A percentile compares a stretch with the other conserved stretches of the same genome.
Conservation (phyloP, 495 filamentous ascomycete species). For the Astrocystis sublimbata region DNA sequence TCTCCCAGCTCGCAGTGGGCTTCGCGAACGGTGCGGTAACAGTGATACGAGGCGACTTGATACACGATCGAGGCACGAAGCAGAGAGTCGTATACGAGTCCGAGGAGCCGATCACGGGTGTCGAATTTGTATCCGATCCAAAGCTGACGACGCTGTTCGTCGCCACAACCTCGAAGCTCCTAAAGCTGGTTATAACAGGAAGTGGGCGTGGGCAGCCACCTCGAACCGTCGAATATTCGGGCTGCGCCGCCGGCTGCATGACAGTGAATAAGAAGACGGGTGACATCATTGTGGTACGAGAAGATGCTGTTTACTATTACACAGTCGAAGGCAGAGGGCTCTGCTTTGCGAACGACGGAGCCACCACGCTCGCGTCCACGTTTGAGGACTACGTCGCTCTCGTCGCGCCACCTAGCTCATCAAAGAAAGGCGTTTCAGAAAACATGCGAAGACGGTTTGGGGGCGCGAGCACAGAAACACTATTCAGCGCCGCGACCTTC, state of each 20-base stretch:
- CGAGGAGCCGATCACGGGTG: slow-evolving; percentile 91
- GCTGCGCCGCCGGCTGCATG: slow-evolving; percentile 92
- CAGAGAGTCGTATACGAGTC: slow-evolving; percentile 96
- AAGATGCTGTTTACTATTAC: slow-evolving; percentile 95
- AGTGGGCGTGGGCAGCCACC: slow-evolving; percentile 88
- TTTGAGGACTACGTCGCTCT: slow-evolving; percentile 87
- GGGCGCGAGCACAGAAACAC: slow-evolving; percentile 64
- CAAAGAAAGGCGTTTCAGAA: slow-evolving; percentile 52
- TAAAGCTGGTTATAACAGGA: slow-evolving; percentile 82
- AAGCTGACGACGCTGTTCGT: slow-evolving; percentile 80
- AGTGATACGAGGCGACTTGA: slow-evolving; percentile 88
- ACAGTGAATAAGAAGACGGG: slow-evolving; percentile 74
- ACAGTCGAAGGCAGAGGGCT: slow-evolving; percentile 80
- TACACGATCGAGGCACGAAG: slow-evolving; percentile 93
- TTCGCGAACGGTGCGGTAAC: slow-evolving; percentile 96
- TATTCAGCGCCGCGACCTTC: slow-evolving; percentile 81
- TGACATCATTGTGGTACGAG: slow-evolving; percentile 84
- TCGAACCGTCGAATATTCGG: slow-evolving; percentile 80
- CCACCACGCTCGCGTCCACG: slow-evolving; percentile 77
- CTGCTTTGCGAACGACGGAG: slow-evolving; percentile 85
- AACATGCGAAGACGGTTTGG: slow-evolving; percentile 62
- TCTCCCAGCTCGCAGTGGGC: slow-evolving; percentile 89
- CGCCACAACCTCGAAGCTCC: slow-evolving; percentile 84
- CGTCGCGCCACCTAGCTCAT: slow-evolving; percentile 70
- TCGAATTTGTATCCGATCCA: slow-evolving; percentile 68